phyloP scores from a whole-genome alignment of 2,329 filamentous ascomycete genomes.

The Diaporthe longicolla region DNA sequence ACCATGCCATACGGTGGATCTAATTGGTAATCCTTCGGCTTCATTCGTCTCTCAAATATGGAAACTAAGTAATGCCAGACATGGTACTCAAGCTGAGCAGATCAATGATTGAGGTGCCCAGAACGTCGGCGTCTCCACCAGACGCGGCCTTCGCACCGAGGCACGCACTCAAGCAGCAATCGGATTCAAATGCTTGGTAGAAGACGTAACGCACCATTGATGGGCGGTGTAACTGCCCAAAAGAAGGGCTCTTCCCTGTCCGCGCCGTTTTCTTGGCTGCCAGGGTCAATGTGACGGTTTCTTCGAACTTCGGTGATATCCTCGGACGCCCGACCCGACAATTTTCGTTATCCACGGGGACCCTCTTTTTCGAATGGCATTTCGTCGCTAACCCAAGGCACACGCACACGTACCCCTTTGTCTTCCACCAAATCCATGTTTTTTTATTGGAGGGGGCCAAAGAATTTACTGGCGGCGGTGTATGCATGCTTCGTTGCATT shows the following conservation, averaged over 20 bases:
- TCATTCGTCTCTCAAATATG: neutral
- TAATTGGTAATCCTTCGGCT: neutral
- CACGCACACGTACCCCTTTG: too few species aligned
- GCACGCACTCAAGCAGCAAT: neutral
- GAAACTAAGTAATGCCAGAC: neutral
- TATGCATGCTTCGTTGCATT: neutral
- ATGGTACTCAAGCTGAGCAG: neutral
- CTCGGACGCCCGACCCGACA: conserved; percentile 27
- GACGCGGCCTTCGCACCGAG: neutral
- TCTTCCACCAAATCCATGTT: neutral
- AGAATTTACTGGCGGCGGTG: neutral
- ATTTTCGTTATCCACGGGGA: conserved; percentile 13
- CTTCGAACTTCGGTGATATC: conserved; percentile 18
- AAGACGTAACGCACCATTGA: neutral
- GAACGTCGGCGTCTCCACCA: neutral
- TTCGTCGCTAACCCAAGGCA: neutral
- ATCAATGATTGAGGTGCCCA: neutral
- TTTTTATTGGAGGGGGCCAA: too few species aligned
- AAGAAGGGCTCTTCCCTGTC: neutral
- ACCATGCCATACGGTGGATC: neutral
- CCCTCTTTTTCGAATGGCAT: conserved; percentile 12
- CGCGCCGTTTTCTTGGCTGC: conserved; percentile 16
- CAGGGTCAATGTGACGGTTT: neutral
- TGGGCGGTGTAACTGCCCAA: neutral
- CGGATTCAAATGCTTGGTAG: too few species aligned